A percentile compares a stretch with the other conserved stretches of the same genome.
phyloP scores from a whole-genome alignment of 2,329 filamentous ascomycete genomes.

The Cercospora sesami region DNA sequence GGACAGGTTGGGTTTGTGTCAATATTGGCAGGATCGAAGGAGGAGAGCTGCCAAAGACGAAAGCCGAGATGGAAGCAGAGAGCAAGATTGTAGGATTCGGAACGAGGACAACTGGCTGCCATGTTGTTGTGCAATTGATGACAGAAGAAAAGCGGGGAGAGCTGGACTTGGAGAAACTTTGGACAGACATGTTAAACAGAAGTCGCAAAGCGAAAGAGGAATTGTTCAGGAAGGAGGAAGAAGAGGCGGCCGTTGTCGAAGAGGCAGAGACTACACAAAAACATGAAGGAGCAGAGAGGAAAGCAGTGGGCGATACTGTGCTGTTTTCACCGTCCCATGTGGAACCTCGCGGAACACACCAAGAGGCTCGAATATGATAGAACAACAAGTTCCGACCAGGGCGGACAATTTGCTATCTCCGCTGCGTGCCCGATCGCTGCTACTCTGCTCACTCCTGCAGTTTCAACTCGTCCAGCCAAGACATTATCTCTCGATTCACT shows the following conservation, averaged over 20 bases:
- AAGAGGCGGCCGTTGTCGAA: neutral
- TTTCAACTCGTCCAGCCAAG: slow-evolving; percentile 7
- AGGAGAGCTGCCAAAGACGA: slow-evolving; percentile 59
- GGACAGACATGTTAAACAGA: slow-evolving; percentile 44
- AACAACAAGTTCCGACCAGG: neutral
- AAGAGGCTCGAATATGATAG: neutral
- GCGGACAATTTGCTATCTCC: neutral
- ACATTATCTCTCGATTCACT: slow-evolving; percentile 8
- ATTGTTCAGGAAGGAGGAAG: slow-evolving; percentile 4
- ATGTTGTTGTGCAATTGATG: slow-evolving; percentile 70
- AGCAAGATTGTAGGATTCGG: slow-evolving; percentile 78
- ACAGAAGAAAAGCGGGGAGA: slow-evolving; percentile 69
- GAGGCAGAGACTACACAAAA: neutral
- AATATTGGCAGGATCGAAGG: slow-evolving; percentile 77
- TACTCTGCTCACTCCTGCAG: neutral
- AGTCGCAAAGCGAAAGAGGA: slow-evolving; percentile 30
- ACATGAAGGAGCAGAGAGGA: neutral
- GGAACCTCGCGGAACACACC: neutral
- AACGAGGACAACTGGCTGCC: slow-evolving; percentile 55
- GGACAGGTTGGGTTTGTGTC: slow-evolving; percentile 94
- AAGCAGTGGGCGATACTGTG: neutral
- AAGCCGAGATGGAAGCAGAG: slow-evolving; percentile 38
- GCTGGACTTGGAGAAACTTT: slow-evolving; percentile 66
- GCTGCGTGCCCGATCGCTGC: neutral
- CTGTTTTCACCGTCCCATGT: neutral